Evolutionary conservation across 164 flowering plant species (phyloP).

Genomic region (Chloranthus sessilifolius): DNA sequence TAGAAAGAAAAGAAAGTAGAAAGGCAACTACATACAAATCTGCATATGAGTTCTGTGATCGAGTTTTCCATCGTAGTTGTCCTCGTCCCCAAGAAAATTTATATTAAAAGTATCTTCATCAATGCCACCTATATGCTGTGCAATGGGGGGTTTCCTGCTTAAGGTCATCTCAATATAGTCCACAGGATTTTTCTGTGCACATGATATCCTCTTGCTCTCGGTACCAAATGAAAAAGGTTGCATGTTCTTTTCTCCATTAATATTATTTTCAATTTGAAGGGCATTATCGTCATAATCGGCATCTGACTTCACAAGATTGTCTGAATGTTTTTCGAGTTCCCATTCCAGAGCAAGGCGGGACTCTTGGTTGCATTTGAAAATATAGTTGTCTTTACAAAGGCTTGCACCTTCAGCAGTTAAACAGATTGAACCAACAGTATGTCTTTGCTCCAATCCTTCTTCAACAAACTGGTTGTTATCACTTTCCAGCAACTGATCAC

Average conservation of each 20-base stretch:
- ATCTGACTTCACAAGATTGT: constrained; percentile 7
- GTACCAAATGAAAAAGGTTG: constrained; percentile 10
- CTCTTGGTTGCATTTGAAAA: neutral
- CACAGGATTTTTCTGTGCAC: constrained; percentile 8
- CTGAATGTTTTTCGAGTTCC: constrained; percentile 10
- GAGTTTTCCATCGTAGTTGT: constrained; percentile 8
- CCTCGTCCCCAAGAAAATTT: constrained; percentile 9
- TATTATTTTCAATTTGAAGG: constrained; percentile 7
- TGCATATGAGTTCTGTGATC: neutral
- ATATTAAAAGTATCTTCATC: constrained; percentile 12
- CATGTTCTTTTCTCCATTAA: constrained; percentile 7
- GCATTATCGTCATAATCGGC: constrained; percentile 3
- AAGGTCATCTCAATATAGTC: constrained; percentile 39
- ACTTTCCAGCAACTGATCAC: constrained; percentile 4
- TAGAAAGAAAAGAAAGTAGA: constrained; percentile 2
- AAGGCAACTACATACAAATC: constrained; percentile 8
- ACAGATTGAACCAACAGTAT: constrained; percentile 7
- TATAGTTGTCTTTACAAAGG: neutral
- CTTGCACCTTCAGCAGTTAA: constrained; percentile 3
- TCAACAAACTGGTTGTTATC: constrained; percentile 8
- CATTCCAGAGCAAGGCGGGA: constrained; percentile 1
- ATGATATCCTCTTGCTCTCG: constrained; percentile 5
- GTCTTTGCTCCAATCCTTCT: constrained; percentile 5
- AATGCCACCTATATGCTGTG: constrained; percentile 16
- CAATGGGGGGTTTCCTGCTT: constrained; percentile 39